Conservation (phyloP, 805 yeast species). For the Danielia oregonensis region DNA sequence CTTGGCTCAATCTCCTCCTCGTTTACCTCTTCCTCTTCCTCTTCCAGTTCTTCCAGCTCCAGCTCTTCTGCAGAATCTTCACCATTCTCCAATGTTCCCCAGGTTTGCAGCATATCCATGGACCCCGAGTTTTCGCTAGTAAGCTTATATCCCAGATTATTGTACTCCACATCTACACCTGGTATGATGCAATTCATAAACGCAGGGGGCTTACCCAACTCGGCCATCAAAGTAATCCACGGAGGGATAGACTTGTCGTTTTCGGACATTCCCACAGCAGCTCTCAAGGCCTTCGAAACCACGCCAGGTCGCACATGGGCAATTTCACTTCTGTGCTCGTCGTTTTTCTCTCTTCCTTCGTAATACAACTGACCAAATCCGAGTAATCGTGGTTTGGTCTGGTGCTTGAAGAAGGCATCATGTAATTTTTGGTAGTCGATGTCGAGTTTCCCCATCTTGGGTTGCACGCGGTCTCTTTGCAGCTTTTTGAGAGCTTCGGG, state of each 20-base stretch:
- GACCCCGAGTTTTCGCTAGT: conserved; percentile 6
- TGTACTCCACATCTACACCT: conserved; percentile 36
- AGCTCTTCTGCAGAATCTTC: conserved; percentile 51
- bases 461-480: conserved; percentile 82
- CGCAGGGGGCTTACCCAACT: conserved; percentile 79
- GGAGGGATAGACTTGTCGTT: conserved; percentile 49
- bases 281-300: conserved; percentile 55
- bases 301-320: conserved; percentile 60
- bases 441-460: conserved; percentile 81
- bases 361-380: conserved; percentile 73
- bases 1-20: conserved; percentile 45
- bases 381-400: conserved; percentile 66
- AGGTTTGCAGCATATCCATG: conserved; percentile 13
- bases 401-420: conserved; percentile 83
- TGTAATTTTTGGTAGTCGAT: conserved; percentile 78
- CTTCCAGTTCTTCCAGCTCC: conserved; percentile 19
- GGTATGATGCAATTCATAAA: conserved; percentile 64
- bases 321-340: conserved; percentile 34
- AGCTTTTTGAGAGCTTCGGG: conserved; percentile 62
- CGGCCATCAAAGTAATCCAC: conserved; percentile 70
- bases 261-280: conserved; percentile 65
- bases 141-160: conserved; percentile 30
- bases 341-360: conserved; percentile 64
- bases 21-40: conserved; percentile 43
- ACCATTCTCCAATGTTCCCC: conserved; percentile 35